phyloP scores from a whole-genome alignment of 257 asterid species.

The Gentiana dahurica region DNA sequence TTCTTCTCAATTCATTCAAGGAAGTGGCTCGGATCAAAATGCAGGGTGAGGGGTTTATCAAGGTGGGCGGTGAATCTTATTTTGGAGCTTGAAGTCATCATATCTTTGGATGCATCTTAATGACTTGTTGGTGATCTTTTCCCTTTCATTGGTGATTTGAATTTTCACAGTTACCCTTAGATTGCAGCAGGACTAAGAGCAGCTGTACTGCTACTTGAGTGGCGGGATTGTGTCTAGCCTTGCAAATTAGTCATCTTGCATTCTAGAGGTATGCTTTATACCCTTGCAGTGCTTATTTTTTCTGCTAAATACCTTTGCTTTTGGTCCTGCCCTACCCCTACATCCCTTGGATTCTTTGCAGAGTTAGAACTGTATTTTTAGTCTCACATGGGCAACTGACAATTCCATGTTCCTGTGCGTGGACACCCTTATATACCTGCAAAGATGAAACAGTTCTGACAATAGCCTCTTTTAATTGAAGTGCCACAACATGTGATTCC shows the following conservation, averaged over 20 bases:
- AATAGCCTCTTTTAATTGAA: too few relatives aligned
- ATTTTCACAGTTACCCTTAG: slow-evolving; percentile 58
- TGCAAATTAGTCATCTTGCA: slow-evolving; percentile 84
- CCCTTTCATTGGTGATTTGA: background rate
- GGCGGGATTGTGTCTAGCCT: slow-evolving; percentile 98
- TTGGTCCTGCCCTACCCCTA: too few relatives aligned
- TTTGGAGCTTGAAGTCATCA: background rate
- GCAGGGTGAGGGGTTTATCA: slow-evolving; percentile 79
- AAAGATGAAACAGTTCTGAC: too few relatives aligned
- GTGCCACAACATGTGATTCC: too few relatives aligned
- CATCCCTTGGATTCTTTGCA: too few relatives aligned
- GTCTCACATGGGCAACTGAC: too few relatives aligned
- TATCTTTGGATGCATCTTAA: background rate
- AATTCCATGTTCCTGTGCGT: too few relatives aligned
- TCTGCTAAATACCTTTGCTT: too few relatives aligned
- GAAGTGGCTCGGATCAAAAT: slow-evolving; percentile 83
- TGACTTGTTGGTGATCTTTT: background rate
- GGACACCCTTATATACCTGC: too few relatives aligned
- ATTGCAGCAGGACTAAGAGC: slow-evolving; percentile 99
- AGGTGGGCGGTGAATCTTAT: slow-evolving; percentile 21
- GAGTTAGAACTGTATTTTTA: too few relatives aligned
- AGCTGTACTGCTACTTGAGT: slow-evolving; percentile 87
- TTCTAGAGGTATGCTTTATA: slow-evolving; percentile 59
- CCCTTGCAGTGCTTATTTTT: too few relatives aligned
- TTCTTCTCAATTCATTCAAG: slow-evolving; percentile 78